A percentile compares a stretch with the other conserved stretches of the same genome.
phyloP scores from a whole-genome alignment of 2,329 filamentous ascomycete species.

The Xylariaceae sp. region DNA sequence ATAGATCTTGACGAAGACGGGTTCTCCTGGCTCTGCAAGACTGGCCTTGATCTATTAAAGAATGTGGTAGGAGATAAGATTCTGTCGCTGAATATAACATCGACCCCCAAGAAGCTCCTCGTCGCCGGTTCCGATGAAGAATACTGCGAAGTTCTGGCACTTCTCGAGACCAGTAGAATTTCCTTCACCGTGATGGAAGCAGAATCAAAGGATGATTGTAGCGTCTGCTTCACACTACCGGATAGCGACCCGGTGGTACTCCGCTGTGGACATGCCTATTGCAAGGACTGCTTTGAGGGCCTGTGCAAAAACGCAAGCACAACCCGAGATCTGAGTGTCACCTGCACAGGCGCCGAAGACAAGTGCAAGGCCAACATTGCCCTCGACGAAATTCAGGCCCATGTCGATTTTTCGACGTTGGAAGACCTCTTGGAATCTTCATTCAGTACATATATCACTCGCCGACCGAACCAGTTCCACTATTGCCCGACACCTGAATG shows the following conservation, averaged over 20 bases:
- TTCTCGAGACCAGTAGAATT: slow-evolving; percentile 9
- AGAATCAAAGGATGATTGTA: slow-evolving; percentile 13
- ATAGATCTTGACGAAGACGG: slow-evolving; percentile 11
- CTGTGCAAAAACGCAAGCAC: slow-evolving; percentile 13
- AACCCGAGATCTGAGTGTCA: slow-evolving; percentile 7
- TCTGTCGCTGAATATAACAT: slow-evolving; percentile 12
- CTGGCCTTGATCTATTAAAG: slow-evolving; percentile 4
- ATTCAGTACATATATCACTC: slow-evolving; percentile 21
- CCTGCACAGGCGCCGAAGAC: slow-evolving; percentile 13
- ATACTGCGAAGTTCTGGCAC: slow-evolving; percentile 10
- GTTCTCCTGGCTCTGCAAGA: slow-evolving; percentile 12
- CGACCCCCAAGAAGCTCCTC: slow-evolving; percentile 18
- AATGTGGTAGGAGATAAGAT: slow-evolving; percentile 1
- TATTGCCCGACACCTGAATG: slow-evolving; percentile 28
- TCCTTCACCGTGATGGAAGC: slow-evolving; percentile 10
- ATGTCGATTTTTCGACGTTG: slow-evolving; percentile 13
- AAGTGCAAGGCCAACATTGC: slow-evolving; percentile 20
- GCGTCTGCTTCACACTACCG: slow-evolving; percentile 15
- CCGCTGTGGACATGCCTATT: slow-evolving; percentile 23
- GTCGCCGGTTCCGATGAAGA: slow-evolving; percentile 20
- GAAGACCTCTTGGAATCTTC: slow-evolving; percentile 24
- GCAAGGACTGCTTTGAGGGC: slow-evolving; percentile 18
- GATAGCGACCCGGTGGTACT: slow-evolving; percentile 13
- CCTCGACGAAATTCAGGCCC: slow-evolving; percentile 15
- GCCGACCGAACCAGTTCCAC: slow-evolving; percentile 20